A percentile compares a stretch with the other conserved stretches of the same genome.
Evolutionary conservation across 2,329 filamentous ascomycete species (phyloP).

Genomic region (Colletotrichum sp.): DNA sequence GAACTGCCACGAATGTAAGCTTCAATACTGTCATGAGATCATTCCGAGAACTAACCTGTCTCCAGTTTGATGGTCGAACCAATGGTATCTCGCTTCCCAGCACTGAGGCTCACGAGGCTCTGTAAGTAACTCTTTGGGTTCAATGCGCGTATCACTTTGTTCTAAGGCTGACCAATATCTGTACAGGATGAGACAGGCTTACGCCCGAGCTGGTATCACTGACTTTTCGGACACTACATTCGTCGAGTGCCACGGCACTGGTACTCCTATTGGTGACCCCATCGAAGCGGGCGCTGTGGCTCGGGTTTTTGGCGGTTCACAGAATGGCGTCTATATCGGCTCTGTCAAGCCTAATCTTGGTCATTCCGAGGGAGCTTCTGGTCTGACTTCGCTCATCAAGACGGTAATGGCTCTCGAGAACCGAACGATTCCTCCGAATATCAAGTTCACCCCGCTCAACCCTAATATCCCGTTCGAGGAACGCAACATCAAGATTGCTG

Average conservation of each 20-base stretch:
- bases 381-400: slow-evolving; percentile 35
- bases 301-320: slow-evolving; percentile 26
- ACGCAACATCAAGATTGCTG: slow-evolving; percentile 27
- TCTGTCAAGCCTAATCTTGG: slow-evolving; percentile 41
- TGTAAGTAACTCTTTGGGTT: slow-evolving; percentile 24
- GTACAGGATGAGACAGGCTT: background rate
- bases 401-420: slow-evolving; percentile 26
- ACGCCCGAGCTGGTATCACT: background rate
- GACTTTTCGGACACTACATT: background rate
- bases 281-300: slow-evolving; percentile 37
- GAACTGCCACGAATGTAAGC: slow-evolving; percentile 25
- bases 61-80: slow-evolving; percentile 33
- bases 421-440: slow-evolving; percentile 4
- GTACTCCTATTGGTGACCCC: slow-evolving; percentile 52
- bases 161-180: background rate
- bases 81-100: slow-evolving; percentile 44
- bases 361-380: slow-evolving; percentile 38
- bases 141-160: background rate
- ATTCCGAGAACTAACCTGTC: background rate
- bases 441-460: slow-evolving; percentile 11
- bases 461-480: slow-evolving; percentile 14
- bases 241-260: slow-evolving; percentile 26
- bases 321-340: slow-evolving; percentile 27
- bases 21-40: background rate
- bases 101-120: slow-evolving; percentile 32